These are phyloP conservation scores for Aspergillus sclerotioniger DNA, from an alignment of 495 filamentous ascomycete genomes.

Conservation along the genomic window DNA sequence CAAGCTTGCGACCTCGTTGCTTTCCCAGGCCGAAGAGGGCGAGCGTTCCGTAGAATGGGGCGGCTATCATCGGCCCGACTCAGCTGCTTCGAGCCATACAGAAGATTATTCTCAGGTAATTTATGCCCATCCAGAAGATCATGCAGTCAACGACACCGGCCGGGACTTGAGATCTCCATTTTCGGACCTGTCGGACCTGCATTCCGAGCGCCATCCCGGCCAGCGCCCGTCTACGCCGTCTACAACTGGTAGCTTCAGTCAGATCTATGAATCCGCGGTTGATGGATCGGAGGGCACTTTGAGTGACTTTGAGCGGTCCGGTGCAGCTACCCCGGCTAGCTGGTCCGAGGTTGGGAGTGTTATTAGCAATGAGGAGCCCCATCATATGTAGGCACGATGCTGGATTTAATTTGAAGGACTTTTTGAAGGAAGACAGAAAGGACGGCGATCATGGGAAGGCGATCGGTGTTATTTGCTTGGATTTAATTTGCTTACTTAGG, in stretches of 20 bases:
- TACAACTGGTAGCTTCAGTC: constrained; percentile 36
- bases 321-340: constrained; percentile 62
- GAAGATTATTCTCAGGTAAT: constrained; percentile 27
- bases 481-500: background rate
- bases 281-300: constrained; percentile 55
- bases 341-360: constrained; percentile 80
- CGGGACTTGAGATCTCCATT: constrained; percentile 26
- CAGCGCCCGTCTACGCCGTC: constrained; percentile 38
- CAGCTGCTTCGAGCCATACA: constrained; percentile 32
- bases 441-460: background rate
- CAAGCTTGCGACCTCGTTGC: constrained; percentile 10
- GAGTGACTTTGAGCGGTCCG: constrained; percentile 58
- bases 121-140: constrained; percentile 35
- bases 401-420: background rate
- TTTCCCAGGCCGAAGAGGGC: constrained; percentile 5
- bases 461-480: background rate
- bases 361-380: constrained; percentile 54
- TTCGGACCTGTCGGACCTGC: constrained; percentile 26
- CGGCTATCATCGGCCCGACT: constrained; percentile 16
- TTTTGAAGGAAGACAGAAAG: background rate
- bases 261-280: constrained; percentile 26
- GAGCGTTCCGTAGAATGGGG: constrained; percentile 9
- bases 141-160: constrained; percentile 30
- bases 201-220: constrained; percentile 16
- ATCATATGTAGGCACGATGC: constrained; percentile 23